Base-by-base conservation (phyloP, 768 basidiomycete genomes). In the Zangia roseola region DNA sequence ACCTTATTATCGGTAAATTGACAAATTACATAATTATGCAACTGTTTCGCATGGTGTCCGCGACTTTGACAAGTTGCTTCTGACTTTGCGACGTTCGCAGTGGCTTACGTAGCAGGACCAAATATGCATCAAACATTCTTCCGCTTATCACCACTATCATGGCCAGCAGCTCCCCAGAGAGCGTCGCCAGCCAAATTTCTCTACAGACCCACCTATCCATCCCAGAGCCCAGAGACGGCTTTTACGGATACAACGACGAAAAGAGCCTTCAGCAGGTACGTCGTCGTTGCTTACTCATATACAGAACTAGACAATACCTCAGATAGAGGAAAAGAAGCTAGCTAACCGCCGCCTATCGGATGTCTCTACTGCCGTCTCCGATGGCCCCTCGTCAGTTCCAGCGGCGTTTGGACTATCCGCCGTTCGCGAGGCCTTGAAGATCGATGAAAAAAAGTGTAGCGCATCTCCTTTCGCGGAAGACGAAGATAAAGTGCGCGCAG, bases 161-260 rank as follows among this genome's bases (percentile, higher is more conserved):
- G 61, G 21, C 53, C 9, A 48, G 43, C 31, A 31, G 25, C 23
- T n/a, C 20, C 46, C 20, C 46, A 25, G 26, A 44, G 10, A 48
- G 47, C 31, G 24, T 33, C 19, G 25, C 44, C 17, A 37, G 8
- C 17, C 51, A 43, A 14, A 14, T 4, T 8, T 31, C 24, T 1
- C 14, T 20, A 5, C 45, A 10, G 9, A 31, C 46, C 26, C 69
- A 68, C 2, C 56, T 80, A 35, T 55, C 69, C 35, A 68, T 71
- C 17, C 71, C 74, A 9, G 76, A 85, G 56, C 67, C 80, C 4
- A 77, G 79, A 54, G 87, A 90, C 59, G 86, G 83, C 0, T 91
- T 83, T 67, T 92, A 87, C 63, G 84, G 84, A 9, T 92, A 92
- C 65, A 73, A 73, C 19, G 88, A 92, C 56, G 91, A 91, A 70